Base-by-base conservation (phyloP, 1,284 basidiomycete genomes). In the Ceratobasidium sp. region DNA sequence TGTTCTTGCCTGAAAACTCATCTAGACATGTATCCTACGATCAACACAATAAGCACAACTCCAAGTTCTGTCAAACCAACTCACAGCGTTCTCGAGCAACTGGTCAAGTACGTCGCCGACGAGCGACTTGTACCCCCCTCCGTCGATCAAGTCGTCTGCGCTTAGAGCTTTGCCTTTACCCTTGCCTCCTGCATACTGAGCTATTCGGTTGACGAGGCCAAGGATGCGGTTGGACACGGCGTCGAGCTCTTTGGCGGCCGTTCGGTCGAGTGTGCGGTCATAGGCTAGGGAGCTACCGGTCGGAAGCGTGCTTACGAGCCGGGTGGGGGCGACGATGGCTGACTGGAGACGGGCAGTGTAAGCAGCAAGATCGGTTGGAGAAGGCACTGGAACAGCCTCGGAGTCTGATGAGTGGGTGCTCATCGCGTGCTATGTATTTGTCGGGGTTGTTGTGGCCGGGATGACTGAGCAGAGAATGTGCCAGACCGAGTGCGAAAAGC, bases 21-120 rank as follows among this genome's bases (percentile, higher is more conserved):
- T 98, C 96, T 45, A 98, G 80, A 74, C 88, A 89, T 3, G 88
- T 89, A 79, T 97, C 93, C 91, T 93, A 72, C 34, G 6, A 50
- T 48, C 46, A 50, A 58, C 18, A 26, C 21, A 36, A 61, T n/a
- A n/a, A 67, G 48, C n/a, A 46, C 45, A 74, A 48, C 65, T 26
- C 36, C 23, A 36, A n/a, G 30, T 26, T 12, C 9, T 8, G 5
- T 3, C 8, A 14, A 23, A 10, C 45, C 62, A 53, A 83, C 89
- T 80, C 76, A 92, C 93, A 3, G 94, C 92, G 71, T 88, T 86
- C 80, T 98, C 97, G 71, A 97, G 82, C 71, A 98, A 80, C 45
- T 87, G 85, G 80, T 98, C 97, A 81, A 97, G 87, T 0, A 88
- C 83, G 78, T 96, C 93, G 18, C 94, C 90, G 0, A 97, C 86